phyloP scores from a whole-genome alignment of 495 filamentous ascomycete genomes.

The Aspergillus saccharolyticus region DNA sequence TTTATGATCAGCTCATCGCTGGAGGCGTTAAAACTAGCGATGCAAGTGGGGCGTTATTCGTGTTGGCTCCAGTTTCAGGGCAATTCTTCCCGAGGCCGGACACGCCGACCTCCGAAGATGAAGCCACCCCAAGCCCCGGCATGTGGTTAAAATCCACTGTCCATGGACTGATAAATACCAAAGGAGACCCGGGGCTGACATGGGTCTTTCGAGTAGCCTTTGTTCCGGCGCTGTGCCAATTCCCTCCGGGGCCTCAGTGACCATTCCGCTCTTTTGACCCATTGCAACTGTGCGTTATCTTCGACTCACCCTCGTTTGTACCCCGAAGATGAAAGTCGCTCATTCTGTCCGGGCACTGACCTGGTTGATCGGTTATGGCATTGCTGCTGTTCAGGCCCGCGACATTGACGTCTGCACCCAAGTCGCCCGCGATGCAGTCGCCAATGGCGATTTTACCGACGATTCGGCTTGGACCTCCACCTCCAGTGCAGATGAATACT shows the following conservation, averaged over 20 bases:
- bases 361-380: background rate
- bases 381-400: background rate
- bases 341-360: background rate
- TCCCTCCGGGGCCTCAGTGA: too few relatives aligned
- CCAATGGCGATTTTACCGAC: background rate
- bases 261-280: too few relatives aligned
- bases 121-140: background rate
- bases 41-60: background rate
- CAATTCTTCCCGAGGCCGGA: constrained; percentile 1
- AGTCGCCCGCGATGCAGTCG: background rate
- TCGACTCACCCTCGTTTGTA: background rate
- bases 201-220: too few relatives aligned
- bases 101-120: background rate
- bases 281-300: background rate
- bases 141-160: too few relatives aligned
- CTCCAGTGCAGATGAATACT: background rate
- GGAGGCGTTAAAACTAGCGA: too few relatives aligned
- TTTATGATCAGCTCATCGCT: too few relatives aligned
- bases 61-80: background rate
- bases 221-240: too few relatives aligned
- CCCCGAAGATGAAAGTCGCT: background rate
- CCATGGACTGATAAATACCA: too few relatives aligned
- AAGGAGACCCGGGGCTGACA: too few relatives aligned
- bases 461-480: background rate
- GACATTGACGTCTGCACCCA: constrained; percentile 1